Evolutionary conservation across 331 rosid genomes (phyloP).

Genomic region (Pyracantha coccinea): DNA sequence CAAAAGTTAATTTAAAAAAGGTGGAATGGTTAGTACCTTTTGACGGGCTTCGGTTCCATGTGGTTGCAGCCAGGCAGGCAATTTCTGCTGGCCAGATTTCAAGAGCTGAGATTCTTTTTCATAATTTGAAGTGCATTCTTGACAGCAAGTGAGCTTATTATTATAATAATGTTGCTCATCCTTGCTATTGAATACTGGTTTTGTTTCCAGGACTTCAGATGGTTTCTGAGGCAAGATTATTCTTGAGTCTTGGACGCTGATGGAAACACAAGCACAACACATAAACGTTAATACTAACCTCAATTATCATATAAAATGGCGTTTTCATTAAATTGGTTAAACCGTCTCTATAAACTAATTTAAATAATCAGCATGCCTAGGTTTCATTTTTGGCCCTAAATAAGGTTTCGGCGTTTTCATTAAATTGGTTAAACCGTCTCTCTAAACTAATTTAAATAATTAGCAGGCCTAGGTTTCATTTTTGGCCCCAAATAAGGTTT

Average conservation of each 20-base stretch:
- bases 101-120: slow-evolving; percentile 68
- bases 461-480: background rate
- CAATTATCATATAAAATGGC: background rate
- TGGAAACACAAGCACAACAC: slow-evolving; percentile 15
- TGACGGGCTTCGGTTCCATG: slow-evolving; percentile 44
- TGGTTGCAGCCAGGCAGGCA: slow-evolving; percentile 93
- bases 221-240: slow-evolving; percentile 36
- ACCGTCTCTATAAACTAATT: background rate
- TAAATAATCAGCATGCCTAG: background rate
- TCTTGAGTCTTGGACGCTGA: slow-evolving; percentile 65
- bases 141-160: slow-evolving; percentile 52
- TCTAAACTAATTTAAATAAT: background rate
- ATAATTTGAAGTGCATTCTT: slow-evolving; percentile 66
- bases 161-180: slow-evolving; percentile 30
- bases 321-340: too few relatives aligned
- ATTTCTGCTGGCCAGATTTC: slow-evolving; percentile 57
- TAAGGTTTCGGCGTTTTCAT: background rate
- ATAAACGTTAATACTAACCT: background rate
- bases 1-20: background rate
- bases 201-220: slow-evolving; percentile 41
- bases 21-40: slow-evolving; percentile 41
- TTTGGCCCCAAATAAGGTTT: background rate
- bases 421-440: too few relatives aligned
- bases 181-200: slow-evolving; percentile 29
- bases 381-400: background rate